These are phyloP conservation scores for Fraxinus cuspidata DNA, from an alignment of 257 asterid genomes.

Conservation along the genomic window DNA sequence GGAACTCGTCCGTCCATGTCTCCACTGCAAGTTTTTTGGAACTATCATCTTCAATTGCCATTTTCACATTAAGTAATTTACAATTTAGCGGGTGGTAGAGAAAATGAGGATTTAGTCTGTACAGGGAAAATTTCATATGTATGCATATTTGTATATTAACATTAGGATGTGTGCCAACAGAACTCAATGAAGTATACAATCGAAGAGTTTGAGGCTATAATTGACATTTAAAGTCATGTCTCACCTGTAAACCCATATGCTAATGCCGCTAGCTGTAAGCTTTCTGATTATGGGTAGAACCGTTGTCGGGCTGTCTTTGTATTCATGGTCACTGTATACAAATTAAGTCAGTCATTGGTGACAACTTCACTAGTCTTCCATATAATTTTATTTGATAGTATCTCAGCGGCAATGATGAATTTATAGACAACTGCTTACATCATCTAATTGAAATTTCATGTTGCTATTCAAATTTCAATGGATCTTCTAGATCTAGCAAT, in stretches of 20 bases:
- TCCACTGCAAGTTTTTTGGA: slow-evolving; percentile 28
- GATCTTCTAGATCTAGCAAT: neutral
- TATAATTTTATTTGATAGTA: no score
- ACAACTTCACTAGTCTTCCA: neutral
- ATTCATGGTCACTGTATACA: neutral
- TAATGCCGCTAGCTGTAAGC: slow-evolving; percentile 32
- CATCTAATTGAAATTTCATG: no score
- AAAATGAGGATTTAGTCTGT: no score
- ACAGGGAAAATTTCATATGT: no score
- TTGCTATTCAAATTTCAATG: no score
- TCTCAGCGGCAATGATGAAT: neutral
- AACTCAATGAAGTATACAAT: neutral
- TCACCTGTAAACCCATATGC: slow-evolving; percentile 41
- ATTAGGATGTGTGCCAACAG: no score
- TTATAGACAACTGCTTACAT: no score
- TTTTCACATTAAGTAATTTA: neutral
- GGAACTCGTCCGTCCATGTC: slow-evolving; percentile 43
- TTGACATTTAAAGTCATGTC: neutral
- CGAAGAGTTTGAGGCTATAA: neutral
- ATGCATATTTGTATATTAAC: no score
- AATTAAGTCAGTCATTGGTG: no score
- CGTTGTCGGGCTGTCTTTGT: slow-evolving; percentile 31
- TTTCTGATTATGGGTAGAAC: slow-evolving; percentile 32
- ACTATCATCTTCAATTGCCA: neutral
- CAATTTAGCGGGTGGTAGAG: neutral